Base-by-base conservation (phyloP, 192 early-diverging fungal genomes). In the Coemansia sp. region DNA sequence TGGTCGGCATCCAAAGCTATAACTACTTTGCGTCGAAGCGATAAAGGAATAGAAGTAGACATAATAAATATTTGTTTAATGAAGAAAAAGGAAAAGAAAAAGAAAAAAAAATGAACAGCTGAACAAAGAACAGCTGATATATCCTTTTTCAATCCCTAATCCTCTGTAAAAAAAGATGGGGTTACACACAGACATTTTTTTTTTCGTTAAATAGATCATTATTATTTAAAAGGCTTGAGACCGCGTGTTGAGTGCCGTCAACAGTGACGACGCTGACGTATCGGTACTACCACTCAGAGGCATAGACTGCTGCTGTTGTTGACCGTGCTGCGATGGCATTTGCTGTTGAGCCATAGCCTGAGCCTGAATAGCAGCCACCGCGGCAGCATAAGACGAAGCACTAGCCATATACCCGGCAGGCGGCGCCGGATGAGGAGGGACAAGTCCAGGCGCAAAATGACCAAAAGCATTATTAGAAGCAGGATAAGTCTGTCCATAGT, bases 21-120 rank as follows among this genome's bases (percentile, higher is more conserved):
- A 39, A 83, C 80, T 17, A 83, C 40, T 37, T 83, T 83, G 69
- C 80, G 72, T 0, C 80, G 72, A 8, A 83, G 67, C 35, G 80
- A 83, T 2, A 83, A 62, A 4, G 75, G 80, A 68, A 83, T 47
- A 26, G 72, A 23, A 30, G 62, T 68, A 60, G 67, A 70, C 43
- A 30, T 30, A 11, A 49, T 43, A 35, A 28, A 10, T 7, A 40
- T 35, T 37, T 23, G 16, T 40, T 55, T 37, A 19, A 43, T 32
- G 6, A 35, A 30, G 10, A 6, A 38, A 46, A 62, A 61, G 40
- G 49, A 47, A 57, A 21, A 43, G 39, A 42, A 40, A 69, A 37
- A 38, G 49, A 38, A 49, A 19, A 17, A 47, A 1, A 5, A 38
- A 7, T 23, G 23, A 23, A 23, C 23, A 23, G 23, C 23, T 23